Base-by-base conservation (phyloP, 306 rosid genomes). In the Pterocarpus santalinus region DNA sequence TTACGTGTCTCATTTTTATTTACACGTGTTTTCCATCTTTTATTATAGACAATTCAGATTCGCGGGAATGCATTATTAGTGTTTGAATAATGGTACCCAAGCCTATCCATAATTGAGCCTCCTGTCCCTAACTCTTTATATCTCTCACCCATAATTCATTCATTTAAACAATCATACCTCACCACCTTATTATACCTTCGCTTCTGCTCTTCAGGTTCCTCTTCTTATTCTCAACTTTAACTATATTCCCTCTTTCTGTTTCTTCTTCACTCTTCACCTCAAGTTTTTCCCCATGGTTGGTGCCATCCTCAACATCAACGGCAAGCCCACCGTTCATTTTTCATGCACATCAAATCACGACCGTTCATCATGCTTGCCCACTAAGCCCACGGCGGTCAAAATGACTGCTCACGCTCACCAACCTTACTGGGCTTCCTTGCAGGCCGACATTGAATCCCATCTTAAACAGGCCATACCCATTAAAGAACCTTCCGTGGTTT, bases 361-460 rank as follows among this genome's bases (percentile, higher is more conserved):
- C 66, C 85, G 44, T 33, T 16, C 57, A 51, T 82, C 85, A 22
- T 15, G 14, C 15, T 33, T 65, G 5, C 22, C 77, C 8, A 64
- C 41, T 3, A 78, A 44, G 73, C 73, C 89, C 62, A 32, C 58
- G 4, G 11, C 43, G 35, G 34, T 81, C 53, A 74, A 13, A 81
- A 70, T 85, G 72, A 78, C 83, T 0, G 79, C 38, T 1, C 70
- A 12, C 2, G 51, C 57, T 14, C 47, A 38, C 3, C 77, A 61
- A 0, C 78, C 89, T 0, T 72, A 88, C 47, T 87, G 86, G 90
- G 81, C 85, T 41, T 73, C 94, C n/a, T 32, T 88, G 7, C 83
- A 86, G 34, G 88, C 87, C 1, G 92, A 92, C 2, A 47, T 93
- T 1, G 90, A 89, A 69, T 85, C 89, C 60, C 87, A 93, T 79